A percentile compares a stretch with the other conserved stretches of the same genome.
Conservation (phyloP, 78 protist genomes). For the Dictyostelium purpureum region DNA sequence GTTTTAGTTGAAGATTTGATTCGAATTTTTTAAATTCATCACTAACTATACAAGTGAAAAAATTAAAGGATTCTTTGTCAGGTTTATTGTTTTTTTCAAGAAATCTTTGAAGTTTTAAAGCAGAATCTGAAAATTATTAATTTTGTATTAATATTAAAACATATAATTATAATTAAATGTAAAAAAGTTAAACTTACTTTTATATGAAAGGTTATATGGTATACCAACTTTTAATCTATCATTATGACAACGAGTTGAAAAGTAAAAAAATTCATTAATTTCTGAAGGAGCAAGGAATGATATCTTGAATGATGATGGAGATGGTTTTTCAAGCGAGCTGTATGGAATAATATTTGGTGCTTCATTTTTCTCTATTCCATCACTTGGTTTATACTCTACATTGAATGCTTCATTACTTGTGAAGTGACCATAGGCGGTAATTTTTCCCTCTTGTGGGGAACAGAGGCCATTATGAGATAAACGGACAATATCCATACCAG, state of each 20-base stretch:
- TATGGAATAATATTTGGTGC: conserved; percentile 17
- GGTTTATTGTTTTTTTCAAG: background rate
- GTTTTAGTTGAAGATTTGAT: background rate
- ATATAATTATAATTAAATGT: too few relatives aligned
- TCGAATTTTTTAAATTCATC: conserved; percentile 17
- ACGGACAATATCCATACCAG: conserved; percentile 31
- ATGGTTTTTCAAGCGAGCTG: background rate
- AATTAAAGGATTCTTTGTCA: background rate
- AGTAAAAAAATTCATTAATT: background rate
- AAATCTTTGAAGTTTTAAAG: background rate
- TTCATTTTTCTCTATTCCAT: background rate
- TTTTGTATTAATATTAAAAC: background rate
- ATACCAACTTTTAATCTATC: background rate
- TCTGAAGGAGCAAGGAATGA: conserved; percentile 4
- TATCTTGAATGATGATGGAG: background rate
- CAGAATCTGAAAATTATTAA: background rate
- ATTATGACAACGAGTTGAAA: conserved; percentile 19
- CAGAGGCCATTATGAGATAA: background rate
- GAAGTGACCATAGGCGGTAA: conserved; percentile 32
- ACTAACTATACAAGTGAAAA: background rate
- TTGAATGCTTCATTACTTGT: conserved; percentile 16
- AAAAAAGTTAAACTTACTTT: background rate
- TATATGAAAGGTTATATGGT: background rate
- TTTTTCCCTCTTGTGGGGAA: conserved; percentile 10
- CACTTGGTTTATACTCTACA: conserved; percentile 13